A percentile compares a stretch with the other conserved stretches of the same genome.
These are phyloP conservation scores for Pythium rhizo-oryzae DNA, from an alignment of 352 stramenopile genomes.

Conservation along the genomic window DNA sequence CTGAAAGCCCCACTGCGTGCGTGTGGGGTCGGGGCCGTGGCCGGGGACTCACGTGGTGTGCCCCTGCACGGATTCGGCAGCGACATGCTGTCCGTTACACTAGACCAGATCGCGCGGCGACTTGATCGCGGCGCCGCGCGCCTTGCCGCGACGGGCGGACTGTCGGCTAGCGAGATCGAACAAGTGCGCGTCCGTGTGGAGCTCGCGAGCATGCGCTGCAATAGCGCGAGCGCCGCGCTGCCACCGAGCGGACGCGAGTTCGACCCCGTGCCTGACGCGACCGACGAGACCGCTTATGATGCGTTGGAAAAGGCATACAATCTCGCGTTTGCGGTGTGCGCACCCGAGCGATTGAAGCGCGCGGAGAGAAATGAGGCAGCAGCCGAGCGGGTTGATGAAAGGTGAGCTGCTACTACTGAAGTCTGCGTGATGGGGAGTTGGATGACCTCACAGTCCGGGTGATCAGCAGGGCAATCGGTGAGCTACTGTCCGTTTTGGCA, in stretches of 20 bases:
- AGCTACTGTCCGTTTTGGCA: background rate
- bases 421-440: background rate
- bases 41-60: background rate
- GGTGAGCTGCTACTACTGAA: background rate
- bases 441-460: background rate
- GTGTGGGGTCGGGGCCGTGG: background rate
- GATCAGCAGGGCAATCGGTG: no score
- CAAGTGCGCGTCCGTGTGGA: slow-evolving; percentile 45
- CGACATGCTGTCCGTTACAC: slow-evolving; percentile 5
- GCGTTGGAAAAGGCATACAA: slow-evolving; percentile 68
- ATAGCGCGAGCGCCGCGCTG: background rate
- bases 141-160: background rate
- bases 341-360: slow-evolving; percentile 22
- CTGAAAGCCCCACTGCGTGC: background rate
- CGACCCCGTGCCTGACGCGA: slow-evolving; percentile 42
- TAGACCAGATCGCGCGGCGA: slow-evolving; percentile 13
- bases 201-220: slow-evolving; percentile 34
- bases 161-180: slow-evolving; percentile 32
- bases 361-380: background rate
- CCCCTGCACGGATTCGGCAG: background rate
- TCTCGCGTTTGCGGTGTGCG: slow-evolving; percentile 42
- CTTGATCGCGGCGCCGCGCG: background rate
- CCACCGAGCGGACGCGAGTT: slow-evolving; percentile 57
- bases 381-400: background rate
- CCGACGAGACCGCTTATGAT: slow-evolving; percentile 45